phyloP scores from a whole-genome alignment of 305 asterid species.

The Ilex paraguariensis region DNA sequence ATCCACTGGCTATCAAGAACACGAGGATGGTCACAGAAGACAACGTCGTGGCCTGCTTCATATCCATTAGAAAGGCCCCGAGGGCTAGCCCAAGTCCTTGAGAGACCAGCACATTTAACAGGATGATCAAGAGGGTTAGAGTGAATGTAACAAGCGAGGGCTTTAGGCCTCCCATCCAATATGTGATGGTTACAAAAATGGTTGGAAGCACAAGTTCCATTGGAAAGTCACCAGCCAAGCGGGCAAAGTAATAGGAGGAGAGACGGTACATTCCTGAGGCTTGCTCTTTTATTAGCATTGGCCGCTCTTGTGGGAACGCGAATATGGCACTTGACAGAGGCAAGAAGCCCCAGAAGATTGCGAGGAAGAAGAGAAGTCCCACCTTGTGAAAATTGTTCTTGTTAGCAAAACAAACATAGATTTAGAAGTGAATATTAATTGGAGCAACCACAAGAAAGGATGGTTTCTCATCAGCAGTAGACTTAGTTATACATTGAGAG shows the following conservation, averaged over 20 bases:
- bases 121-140: slow-evolving; percentile 51
- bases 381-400: slow-evolving; percentile 37
- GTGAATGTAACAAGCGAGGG: slow-evolving; percentile 53
- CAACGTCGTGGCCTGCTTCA: slow-evolving; percentile 65
- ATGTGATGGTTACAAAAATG: slow-evolving; percentile 50
- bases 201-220: slow-evolving; percentile 94
- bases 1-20: slow-evolving; percentile 70
- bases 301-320: slow-evolving; percentile 74
- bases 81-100: slow-evolving; percentile 90
- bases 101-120: slow-evolving; percentile 71
- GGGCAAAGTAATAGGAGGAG: slow-evolving; percentile 68
- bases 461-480: too few species aligned
- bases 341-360: slow-evolving; percentile 90
- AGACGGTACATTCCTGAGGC: slow-evolving; percentile 84
- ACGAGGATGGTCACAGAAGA: slow-evolving; percentile 82
- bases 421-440: not conserved
- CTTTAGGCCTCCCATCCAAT: slow-evolving; percentile 90
- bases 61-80: slow-evolving; percentile 78
- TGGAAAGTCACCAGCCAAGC: slow-evolving; percentile 70
- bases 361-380: slow-evolving; percentile 84
- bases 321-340: slow-evolving; percentile 73
- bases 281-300: slow-evolving; percentile 55
- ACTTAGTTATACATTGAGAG: too few species aligned
- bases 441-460: too few species aligned
- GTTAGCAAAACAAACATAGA: not conserved